Base-by-base conservation (phyloP, 2,329 filamentous ascomycete genomes). In the Exophiala phaeomuriformis region DNA sequence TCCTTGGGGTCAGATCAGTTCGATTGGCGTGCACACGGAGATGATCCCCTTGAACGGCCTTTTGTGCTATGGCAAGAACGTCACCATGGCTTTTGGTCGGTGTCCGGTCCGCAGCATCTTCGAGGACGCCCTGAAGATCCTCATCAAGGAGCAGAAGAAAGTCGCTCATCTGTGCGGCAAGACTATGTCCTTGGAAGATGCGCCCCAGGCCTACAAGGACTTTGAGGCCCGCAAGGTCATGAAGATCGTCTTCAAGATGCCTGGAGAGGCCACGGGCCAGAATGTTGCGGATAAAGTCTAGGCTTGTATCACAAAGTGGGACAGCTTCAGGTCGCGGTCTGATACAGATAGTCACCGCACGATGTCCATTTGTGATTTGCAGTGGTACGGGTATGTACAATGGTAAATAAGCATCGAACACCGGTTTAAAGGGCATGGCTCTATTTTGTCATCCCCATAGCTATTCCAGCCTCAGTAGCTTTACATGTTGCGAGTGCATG, bases 201-300 rank as follows among this genome's bases (percentile, higher is more conserved):
- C 59, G 30, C 61, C 61, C 2, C 55, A 62, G 46, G 61, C 61
- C 1, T 63, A 61, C 47, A 61, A 58, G 47, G 59, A 62, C 52
- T 63, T 63, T 46, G 61, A 63, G 50, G 52, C 51, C 35, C 48
- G 61, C 35, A 63, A 63, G 54, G 56, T 61, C 19, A 52, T 56
- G 28, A 60, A 62, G 49, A 58, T 61, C 33, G 57, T 61, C 37
- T 61, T 61, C 51, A 60, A 58, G 50, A 57, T 56, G 52, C 28
- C 50, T 1, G 58, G 55, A 4, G 58, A 58, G 42, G 31, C 50
- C 39, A 55, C 55, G n/a, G 58, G 58, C 2, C 33, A 56, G 43
- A 47, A 30, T 10, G 37, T 60, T 5, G 58, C 86, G 65, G 87
- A 55, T 30, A 59, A 59, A 33, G 54, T 59, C 28, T 57, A 55